Evolutionary conservation across 805 yeast genomes (phyloP), one percentile per base, ranked within the genome.

Genomic region (Peterozyma toletana): DNA sequence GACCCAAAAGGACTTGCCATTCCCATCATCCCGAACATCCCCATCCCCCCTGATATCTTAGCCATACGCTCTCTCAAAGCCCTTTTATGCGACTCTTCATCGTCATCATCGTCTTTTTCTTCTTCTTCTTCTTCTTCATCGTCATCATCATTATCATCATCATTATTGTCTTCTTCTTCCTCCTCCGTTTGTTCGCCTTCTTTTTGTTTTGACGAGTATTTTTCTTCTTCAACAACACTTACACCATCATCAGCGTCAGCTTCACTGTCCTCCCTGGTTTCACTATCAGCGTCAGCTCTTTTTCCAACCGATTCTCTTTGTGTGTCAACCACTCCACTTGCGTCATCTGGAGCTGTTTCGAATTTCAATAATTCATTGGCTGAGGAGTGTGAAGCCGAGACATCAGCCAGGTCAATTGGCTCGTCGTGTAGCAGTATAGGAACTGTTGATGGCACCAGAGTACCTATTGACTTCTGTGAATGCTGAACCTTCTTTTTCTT

Each of bases 61-160:
- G 99, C 98, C 96, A 91, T 91, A 48, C 97, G 77, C 50, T 86
- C 96, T 16, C 95, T 81, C 42, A 91, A 68, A 6, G 83, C 86
- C 39, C 83, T 75, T 53, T 93, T 76, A 44, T 83, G 77, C 5
- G 81, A 70, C 49, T 85, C 93, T 56, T 86, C 95, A 37, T 78
- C 85, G 42, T 85, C 91, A 42, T 79, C 83, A 1, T 77, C 86
- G 0, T 69, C 78, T 2, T 71, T 78, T 1, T 68, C 78, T 0
- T 67, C 78, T 0, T 68, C 80, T 0, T 65, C 78, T 0, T 67
- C 75, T 2, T 64, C 73, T 3, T 68, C 80, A 2, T 67, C 77
- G 2, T 71, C 75, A 3, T 66, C 75, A 0, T 56, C 64, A 2
- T 53, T 63, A 2, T 53, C 53, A 9, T 59, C 66, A 1, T 61